phyloP scores from a whole-genome alignment of 805 yeast genomes.

The Cyberlindnera euphorbiae region DNA sequence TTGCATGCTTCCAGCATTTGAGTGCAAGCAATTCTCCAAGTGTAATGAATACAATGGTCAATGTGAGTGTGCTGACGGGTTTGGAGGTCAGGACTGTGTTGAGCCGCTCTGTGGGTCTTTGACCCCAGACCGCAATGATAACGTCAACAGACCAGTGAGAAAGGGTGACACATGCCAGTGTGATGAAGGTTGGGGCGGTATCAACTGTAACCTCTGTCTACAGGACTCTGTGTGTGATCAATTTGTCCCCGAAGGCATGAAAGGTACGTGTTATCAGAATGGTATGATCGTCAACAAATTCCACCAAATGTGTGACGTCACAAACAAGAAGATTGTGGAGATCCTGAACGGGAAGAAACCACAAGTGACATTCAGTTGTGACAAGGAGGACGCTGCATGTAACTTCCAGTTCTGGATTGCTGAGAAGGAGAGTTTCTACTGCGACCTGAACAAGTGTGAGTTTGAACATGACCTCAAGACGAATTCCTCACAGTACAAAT shows the following conservation, averaged over 20 bases:
- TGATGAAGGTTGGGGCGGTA: constrained; percentile 86
- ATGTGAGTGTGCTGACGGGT: constrained; percentile 90
- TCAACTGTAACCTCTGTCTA: constrained; percentile 86
- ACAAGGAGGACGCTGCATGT: constrained; percentile 58
- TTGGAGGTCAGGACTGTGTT: constrained; percentile 90
- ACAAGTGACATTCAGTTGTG: constrained; percentile 89
- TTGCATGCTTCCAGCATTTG: constrained; percentile 86
- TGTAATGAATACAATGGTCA: constrained; percentile 86
- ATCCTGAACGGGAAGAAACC: constrained; percentile 79
- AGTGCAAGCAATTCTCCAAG: constrained; percentile 83
- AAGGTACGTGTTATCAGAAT: constrained; percentile 84
- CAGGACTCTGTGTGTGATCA: constrained; percentile 73
- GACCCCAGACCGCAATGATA: constrained; percentile 43
- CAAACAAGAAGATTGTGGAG: constrained; percentile 78
- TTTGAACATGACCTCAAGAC: constrained; percentile 56
- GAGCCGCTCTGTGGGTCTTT: constrained; percentile 84
- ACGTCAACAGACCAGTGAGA: constrained; percentile 55
- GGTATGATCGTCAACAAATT: constrained; percentile 79
- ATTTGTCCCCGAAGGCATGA: constrained; percentile 79
- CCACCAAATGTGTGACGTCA: constrained; percentile 92
- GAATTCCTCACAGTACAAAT: constrained; percentile 71
- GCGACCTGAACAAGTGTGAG: constrained; percentile 73
- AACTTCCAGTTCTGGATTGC: constrained; percentile 97
- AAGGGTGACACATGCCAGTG: constrained; percentile 56
- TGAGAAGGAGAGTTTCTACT: constrained; percentile 82